Conservation (phyloP, 345 rosid genomes). For the Salix arbutifolia region DNA sequence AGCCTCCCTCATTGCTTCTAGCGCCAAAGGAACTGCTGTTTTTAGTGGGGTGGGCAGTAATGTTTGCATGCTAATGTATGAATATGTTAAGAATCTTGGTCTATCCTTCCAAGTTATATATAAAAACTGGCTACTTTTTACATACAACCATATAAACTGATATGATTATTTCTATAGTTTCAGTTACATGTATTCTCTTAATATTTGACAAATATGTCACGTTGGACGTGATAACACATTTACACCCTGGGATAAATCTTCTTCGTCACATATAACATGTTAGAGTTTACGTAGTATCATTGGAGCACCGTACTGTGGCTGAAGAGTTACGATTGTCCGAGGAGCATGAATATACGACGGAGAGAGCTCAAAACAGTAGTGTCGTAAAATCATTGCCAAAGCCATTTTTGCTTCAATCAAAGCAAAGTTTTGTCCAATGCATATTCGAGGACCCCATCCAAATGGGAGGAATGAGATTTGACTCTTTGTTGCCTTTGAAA, state of each 20-base stretch:
- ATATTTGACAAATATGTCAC: no score
- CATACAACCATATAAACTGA: no score
- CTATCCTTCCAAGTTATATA: conserved; percentile 66
- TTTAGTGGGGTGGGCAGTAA: conserved; percentile 64
- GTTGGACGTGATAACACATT: no score
- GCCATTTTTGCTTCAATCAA: conserved; percentile 56
- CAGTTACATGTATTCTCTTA: no score
- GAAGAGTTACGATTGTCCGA: conserved; percentile 36
- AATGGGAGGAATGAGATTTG: conserved; percentile 31
- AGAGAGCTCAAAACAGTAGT: conserved; percentile 41
- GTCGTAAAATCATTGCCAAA: conserved; percentile 45
- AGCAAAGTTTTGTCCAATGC: conserved; percentile 45
- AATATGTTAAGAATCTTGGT: conserved; percentile 85
- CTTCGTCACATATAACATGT: not conserved
- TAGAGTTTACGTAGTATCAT: conserved; percentile 28
- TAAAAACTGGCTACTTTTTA: no score
- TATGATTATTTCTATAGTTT: no score
- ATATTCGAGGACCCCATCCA: conserved; percentile 46
- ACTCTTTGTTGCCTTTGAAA: conserved; percentile 34
- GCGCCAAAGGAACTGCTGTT: conserved; percentile 56
- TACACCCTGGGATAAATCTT: no score
- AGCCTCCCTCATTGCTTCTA: no score
- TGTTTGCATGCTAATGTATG: conserved; percentile 57
- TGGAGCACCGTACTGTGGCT: conserved; percentile 55
- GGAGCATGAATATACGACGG: conserved; percentile 57